These are phyloP conservation scores for Saccharum hybrid DNA, from an alignment of 202 grass and related monocot species.

Conservation along the genomic window DNA sequence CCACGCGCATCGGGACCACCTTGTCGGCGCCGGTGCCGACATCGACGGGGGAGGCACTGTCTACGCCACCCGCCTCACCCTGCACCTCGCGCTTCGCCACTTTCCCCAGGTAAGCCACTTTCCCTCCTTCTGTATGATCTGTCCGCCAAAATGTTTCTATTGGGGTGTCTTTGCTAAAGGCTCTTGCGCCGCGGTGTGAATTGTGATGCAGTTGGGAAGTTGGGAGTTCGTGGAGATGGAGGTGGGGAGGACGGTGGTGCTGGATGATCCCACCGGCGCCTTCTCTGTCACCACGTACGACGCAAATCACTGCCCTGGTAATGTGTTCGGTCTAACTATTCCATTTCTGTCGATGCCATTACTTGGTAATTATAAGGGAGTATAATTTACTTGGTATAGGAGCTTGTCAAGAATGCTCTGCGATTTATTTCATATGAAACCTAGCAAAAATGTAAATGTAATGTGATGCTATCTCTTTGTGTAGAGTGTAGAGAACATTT, in stretches of 20 bases:
- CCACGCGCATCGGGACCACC: conserved; percentile 88
- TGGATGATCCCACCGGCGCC: conserved; percentile 64
- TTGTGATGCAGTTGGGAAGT: conserved; percentile 48
- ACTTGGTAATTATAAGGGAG: neutral
- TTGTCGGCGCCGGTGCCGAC: conserved; percentile 49
- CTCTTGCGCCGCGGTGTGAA: neutral
- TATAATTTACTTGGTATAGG: neutral
- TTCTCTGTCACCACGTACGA: conserved; percentile 73
- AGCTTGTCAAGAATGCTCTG: neutral
- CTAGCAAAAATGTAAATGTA: neutral
- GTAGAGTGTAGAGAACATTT: neutral
- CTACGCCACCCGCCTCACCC: conserved; percentile 80
- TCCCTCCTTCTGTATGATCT: neutral
- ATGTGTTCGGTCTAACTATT: neutral
- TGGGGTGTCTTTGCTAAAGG: neutral
- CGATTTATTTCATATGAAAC: neutral
- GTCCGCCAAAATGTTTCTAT: neutral
- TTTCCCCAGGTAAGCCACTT: conserved; percentile 57
- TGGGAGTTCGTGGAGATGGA: conserved; percentile 72
- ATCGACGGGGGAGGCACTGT: conserved; percentile 16
- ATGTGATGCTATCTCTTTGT: neutral
- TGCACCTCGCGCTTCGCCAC: conserved; percentile 56
- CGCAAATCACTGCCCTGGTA: conserved; percentile 91
- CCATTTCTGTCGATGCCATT: neutral
- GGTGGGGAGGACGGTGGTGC: conserved; percentile 58